These are phyloP conservation scores for Prunus davidiana DNA, from an alignment of 306 rosid genomes.

Conservation along the genomic window DNA sequence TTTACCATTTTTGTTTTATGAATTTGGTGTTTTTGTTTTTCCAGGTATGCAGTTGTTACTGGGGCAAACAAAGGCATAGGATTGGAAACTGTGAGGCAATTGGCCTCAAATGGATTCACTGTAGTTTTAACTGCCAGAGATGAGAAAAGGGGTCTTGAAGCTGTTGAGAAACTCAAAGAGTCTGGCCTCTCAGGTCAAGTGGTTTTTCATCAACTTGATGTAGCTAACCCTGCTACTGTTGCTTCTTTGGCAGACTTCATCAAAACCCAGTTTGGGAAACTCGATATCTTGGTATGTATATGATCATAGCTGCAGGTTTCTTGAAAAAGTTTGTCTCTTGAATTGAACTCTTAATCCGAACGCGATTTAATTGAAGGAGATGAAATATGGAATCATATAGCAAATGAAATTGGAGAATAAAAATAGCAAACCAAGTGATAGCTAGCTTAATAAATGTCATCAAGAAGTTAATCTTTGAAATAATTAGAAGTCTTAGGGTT, in stretches of 20 bases:
- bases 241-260: slow-evolving; percentile 19
- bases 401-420: too few species aligned
- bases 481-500: too few species aligned
- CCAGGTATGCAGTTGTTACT: slow-evolving; percentile 35
- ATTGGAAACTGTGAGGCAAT: slow-evolving; percentile 14
- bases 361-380: too few species aligned
- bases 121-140: slow-evolving; percentile 30
- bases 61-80: slow-evolving; percentile 36
- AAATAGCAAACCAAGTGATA: too few species aligned
- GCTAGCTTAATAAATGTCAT: too few species aligned
- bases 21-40: neutral
- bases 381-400: too few species aligned
- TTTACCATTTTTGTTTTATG: neutral
- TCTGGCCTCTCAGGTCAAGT: slow-evolving; percentile 17
- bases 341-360: too few species aligned
- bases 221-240: slow-evolving; percentile 18
- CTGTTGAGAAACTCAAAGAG: slow-evolving; percentile 18
- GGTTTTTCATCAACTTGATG: slow-evolving; percentile 37
- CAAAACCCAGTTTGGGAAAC: slow-evolving; percentile 22
- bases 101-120: slow-evolving; percentile 25
- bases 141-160: slow-evolving; percentile 27
- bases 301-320: neutral
- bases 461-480: too few species aligned
- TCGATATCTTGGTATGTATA: slow-evolving; percentile 31
- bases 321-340: neutral